Evolutionary conservation across 352 stramenopile genomes (phyloP), one percentile per base, ranked within the genome.

Genomic region (Phytophthora multivora): DNA sequence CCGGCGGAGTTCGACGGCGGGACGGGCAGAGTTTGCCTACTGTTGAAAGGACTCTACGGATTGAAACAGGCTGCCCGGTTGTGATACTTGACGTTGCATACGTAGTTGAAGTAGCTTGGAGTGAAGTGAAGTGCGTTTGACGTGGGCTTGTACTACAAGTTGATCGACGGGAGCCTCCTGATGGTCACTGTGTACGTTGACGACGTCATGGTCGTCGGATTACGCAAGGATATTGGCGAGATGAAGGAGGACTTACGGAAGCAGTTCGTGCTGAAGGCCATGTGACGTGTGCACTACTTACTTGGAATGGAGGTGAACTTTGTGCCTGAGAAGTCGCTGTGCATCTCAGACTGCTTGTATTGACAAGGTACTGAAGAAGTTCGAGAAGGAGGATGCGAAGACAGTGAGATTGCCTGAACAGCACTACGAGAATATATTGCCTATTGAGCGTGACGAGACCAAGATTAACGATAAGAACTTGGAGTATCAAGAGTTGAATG

Each of bases 161-260:
- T 30, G 10, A 23, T 52, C n/a, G 31, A 52, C n/a, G 40, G 33
- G 1, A 7, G 28, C 18, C 35, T 60, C 21, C 13, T 52, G 3
- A 26, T 60, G 4, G 19, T 60, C 12, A 38, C 41, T 26, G 52
- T 60, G 0, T 60, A 60, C 18, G 41, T 51, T 6, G 30, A 52
- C 23, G 41, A 52, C 18, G 51, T 60, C 10, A 21, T 60, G 30
- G 18, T 60, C 19, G 13, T 52, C 10, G 52, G 52, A 15, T 47
- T 23, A 15, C 4, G 41, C 2, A 31, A 21, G 9, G 41, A 60
- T 15, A 51, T 60, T 33, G 28, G 52, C 11, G 13, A 15, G 5
- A n/a, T 51, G 15, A 26, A 52, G 8, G n/a, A 13, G 1, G 28
- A 18, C 4, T 21, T 60, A 18, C 15, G 30, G 3, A 0, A 9